Evolutionary conservation across 2,329 filamentous ascomycete genomes (phyloP).

Genomic region (Mollisiaceae sp.): DNA sequence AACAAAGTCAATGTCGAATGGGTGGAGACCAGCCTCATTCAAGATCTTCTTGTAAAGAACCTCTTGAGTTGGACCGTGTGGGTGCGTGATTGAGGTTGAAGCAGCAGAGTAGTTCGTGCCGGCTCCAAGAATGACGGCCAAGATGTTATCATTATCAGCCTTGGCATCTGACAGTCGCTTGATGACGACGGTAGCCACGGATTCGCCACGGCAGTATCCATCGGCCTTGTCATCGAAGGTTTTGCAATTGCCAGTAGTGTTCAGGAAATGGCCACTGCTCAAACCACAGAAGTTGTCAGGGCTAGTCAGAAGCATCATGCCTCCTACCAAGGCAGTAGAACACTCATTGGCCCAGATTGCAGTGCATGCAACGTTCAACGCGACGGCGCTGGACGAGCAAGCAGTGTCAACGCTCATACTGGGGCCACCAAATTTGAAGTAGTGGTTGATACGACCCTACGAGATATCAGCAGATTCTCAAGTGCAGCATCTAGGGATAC

Average conservation of each 20-base stretch:
- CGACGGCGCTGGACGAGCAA: constrained; percentile 61
- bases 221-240: constrained; percentile 65
- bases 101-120: constrained; percentile 52
- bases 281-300: constrained; percentile 44
- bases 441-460: constrained; percentile 44
- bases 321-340: constrained; percentile 47
- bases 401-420: constrained; percentile 64
- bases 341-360: constrained; percentile 53
- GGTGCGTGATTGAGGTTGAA: constrained; percentile 51
- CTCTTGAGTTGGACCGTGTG: constrained; percentile 50
- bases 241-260: constrained; percentile 37
- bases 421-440: constrained; percentile 51
- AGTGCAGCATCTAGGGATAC: not conserved
- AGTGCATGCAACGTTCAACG: constrained; percentile 58
- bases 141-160: constrained; percentile 48
- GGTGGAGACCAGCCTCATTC: constrained; percentile 17
- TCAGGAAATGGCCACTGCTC: constrained; percentile 25
- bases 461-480: not conserved
- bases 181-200: constrained; percentile 60
- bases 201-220: constrained; percentile 70
- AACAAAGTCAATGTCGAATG: constrained; percentile 26
- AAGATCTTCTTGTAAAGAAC: constrained; percentile 21
- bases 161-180: constrained; percentile 58
- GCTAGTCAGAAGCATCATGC: constrained; percentile 44
- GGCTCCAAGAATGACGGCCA: constrained; percentile 48